Evolutionary conservation across 805 yeast species (phyloP).

Genomic region (Monosporozyma yasuniensis): DNA sequence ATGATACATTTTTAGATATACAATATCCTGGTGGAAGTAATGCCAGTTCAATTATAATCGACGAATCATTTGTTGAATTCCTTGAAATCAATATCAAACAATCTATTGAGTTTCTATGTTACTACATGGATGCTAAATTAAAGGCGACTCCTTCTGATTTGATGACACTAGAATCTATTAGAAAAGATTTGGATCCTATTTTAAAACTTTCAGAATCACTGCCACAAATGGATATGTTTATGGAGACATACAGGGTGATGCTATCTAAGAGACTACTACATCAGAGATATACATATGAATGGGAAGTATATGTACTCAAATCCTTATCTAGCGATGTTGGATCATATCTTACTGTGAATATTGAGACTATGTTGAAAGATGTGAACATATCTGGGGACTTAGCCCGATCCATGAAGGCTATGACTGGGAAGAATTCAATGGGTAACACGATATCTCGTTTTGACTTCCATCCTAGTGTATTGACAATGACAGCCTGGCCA

Average conservation of each 20-base stretch:
- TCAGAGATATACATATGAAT: constrained; percentile 42
- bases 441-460: background rate
- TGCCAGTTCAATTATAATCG: constrained; percentile 14
- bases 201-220: constrained; percentile 57
- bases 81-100: constrained; percentile 38
- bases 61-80: constrained; percentile 52
- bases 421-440: constrained; percentile 1
- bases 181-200: constrained; percentile 42
- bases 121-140: constrained; percentile 50
- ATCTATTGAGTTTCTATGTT: constrained; percentile 46
- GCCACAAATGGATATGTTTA: constrained; percentile 79
- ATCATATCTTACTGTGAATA: constrained; percentile 62
- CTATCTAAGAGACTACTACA: constrained; percentile 69
- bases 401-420: constrained; percentile 3
- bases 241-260: constrained; percentile 75
- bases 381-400: constrained; percentile 48
- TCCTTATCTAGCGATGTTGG: constrained; percentile 72
- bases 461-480: constrained; percentile 33
- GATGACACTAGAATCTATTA: constrained; percentile 8
- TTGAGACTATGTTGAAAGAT: constrained; percentile 84
- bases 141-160: constrained; percentile 33
- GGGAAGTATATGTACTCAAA: constrained; percentile 61
- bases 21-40: constrained; percentile 21
- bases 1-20: constrained; percentile 32
- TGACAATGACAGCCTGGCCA: constrained; percentile 66